phyloP scores from a whole-genome alignment of 495 filamentous ascomycete genomes.

The Penicillium turbatum region DNA sequence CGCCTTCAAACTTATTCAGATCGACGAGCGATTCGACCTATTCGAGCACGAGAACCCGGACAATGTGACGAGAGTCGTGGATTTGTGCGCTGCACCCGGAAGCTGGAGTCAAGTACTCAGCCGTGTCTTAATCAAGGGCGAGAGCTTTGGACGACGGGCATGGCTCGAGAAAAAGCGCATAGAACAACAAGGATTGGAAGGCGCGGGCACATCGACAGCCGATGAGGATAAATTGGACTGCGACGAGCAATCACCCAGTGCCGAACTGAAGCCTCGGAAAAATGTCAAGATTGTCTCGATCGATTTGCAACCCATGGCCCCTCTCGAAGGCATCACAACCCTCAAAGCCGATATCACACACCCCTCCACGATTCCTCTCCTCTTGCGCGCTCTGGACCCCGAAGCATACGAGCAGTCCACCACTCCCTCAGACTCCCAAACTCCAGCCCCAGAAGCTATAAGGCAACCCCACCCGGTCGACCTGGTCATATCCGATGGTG shows the following conservation, averaged over 20 bases:
- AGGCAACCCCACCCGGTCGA: conserved; percentile 69
- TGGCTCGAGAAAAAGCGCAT: conserved; percentile 77
- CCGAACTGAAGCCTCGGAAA: conserved; percentile 52
- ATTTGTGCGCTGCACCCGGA: conserved; percentile 92
- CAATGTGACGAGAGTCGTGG: conserved; percentile 84
- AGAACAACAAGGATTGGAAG: conserved; percentile 40
- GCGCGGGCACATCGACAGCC: conserved; percentile 26
- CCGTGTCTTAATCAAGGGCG: conserved; percentile 84
- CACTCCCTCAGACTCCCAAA: conserved; percentile 18
- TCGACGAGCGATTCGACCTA: conserved; percentile 95
- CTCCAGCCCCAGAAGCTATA: conserved; percentile 31
- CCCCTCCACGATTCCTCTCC: conserved; percentile 84
- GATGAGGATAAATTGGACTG: conserved; percentile 17
- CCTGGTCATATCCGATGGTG: conserved; percentile 90
- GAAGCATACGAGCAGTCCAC: conserved; percentile 59
- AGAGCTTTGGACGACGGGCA: conserved; percentile 76
- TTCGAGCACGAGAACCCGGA: conserved; percentile 59
- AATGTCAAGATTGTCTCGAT: conserved; percentile 93
- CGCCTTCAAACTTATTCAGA: conserved; percentile 93
- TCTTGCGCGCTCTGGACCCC: conserved; percentile 78
- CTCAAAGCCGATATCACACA: conserved; percentile 95
- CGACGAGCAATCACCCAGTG: conserved; percentile 29
- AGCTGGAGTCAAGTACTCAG: conserved; percentile 97
- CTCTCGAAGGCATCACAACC: conserved; percentile 84
- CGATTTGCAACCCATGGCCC: conserved; percentile 92